Conservation (phyloP, 306 rosid genomes). For the Rubus idaeus region DNA sequence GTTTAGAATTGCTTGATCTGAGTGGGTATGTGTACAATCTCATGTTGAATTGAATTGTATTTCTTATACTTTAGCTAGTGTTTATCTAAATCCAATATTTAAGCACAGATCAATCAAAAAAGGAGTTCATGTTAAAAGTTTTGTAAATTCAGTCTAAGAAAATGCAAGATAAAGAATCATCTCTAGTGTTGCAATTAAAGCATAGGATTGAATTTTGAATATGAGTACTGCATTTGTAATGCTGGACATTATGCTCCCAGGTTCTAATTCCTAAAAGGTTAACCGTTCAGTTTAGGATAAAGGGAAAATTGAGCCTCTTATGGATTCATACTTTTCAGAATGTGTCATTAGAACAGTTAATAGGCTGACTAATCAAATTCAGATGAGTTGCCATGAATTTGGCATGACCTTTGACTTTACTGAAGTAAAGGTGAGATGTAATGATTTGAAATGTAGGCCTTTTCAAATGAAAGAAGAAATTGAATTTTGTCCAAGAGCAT, state of each 20-base stretch:
- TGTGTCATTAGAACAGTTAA: neutral
- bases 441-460: neutral
- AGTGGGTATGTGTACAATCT: slow-evolving; percentile 69
- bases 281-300: neutral
- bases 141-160: neutral
- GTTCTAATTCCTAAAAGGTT: neutral
- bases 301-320: neutral
- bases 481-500: neutral
- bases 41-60: slow-evolving; percentile 3
- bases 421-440: neutral
- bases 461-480: neutral
- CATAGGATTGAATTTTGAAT: neutral
- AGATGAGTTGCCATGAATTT: slow-evolving; percentile 2
- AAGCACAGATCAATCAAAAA: too few species aligned
- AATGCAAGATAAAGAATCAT: neutral
- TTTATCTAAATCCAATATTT: neutral
- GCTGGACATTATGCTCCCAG: neutral
- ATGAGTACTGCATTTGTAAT: neutral
- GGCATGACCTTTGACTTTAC: neutral
- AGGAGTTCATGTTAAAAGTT: neutral
- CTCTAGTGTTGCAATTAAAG: neutral
- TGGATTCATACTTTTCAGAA: neutral
- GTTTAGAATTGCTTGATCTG: slow-evolving; percentile 83
- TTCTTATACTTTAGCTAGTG: neutral
- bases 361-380: neutral